A percentile compares a stretch with the other conserved stretches of the same genome.
Conservation (phyloP, 345 rosid genomes). For the Eutrema heterophyllum region DNA sequence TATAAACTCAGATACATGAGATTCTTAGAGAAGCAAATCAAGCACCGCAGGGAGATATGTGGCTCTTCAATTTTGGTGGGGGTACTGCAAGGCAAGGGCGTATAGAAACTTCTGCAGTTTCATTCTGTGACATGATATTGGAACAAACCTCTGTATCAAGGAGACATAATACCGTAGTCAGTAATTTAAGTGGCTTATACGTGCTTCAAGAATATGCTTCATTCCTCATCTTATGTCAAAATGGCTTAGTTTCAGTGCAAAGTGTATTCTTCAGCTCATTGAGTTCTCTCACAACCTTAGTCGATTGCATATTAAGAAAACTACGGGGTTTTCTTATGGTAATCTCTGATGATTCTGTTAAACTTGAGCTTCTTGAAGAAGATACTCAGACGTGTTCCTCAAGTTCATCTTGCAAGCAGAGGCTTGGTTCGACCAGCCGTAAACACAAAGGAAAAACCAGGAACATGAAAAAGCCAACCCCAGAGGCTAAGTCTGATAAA, state of each 20-base stretch:
- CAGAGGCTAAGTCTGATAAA: constrained; percentile 27
- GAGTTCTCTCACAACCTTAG: constrained; percentile 49
- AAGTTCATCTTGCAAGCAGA: constrained; percentile 55
- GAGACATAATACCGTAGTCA: constrained; percentile 32
- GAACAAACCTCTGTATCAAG: constrained; percentile 26
- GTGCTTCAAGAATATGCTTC: constrained; percentile 56
- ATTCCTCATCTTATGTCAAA: constrained; percentile 37
- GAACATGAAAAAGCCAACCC: constrained; percentile 42
- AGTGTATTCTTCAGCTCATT: constrained; percentile 67
- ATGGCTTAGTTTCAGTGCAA: constrained; percentile 35
- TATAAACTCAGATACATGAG: constrained; percentile 51
- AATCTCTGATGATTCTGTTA: constrained; percentile 69
- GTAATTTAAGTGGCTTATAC: constrained; percentile 43
- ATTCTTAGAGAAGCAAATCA: constrained; percentile 53
- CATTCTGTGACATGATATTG: constrained; percentile 19
- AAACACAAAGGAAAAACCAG: constrained; percentile 56
- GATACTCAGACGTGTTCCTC: constrained; percentile 40
- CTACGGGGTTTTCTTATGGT: constrained; percentile 65
- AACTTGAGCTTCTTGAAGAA: constrained; percentile 74
- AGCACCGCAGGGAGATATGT: constrained; percentile 38
- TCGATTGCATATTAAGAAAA: constrained; percentile 71
- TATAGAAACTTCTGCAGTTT: constrained; percentile 25
- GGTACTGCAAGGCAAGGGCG: constrained; percentile 32
- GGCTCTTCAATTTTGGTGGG: constrained; percentile 47
- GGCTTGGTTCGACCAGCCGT: constrained; percentile 37